phyloP scores from a whole-genome alignment of 1,284 basidiomycete species.

The Neolentinus lepideus region DNA sequence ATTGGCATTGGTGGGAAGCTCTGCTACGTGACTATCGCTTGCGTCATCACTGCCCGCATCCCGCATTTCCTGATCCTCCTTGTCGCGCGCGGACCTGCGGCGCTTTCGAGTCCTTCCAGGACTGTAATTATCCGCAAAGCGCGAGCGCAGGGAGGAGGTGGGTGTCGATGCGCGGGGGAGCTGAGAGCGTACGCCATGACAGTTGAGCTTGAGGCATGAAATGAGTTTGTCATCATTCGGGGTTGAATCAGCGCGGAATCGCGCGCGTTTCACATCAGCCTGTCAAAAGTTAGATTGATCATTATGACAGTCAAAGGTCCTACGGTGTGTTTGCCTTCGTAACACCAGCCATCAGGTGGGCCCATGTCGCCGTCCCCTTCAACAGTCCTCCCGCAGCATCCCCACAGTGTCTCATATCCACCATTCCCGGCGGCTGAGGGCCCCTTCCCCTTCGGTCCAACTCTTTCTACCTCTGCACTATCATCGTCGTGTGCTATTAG shows the following conservation, averaged over 20 bases:
- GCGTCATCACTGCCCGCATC: background rate
- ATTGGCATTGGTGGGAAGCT: background rate
- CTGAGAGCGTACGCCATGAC: constrained; percentile 34
- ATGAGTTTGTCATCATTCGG: constrained; percentile 57
- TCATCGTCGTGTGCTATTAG: constrained; percentile 50
- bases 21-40: background rate
- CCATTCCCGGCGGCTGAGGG: constrained; percentile 9
- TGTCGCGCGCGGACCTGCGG: background rate
- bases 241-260: constrained; percentile 70
- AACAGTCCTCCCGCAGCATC: constrained; percentile 61
- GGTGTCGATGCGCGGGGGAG: constrained; percentile 17
- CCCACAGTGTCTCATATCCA: constrained; percentile 51
- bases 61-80: background rate
- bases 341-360: constrained; percentile 79
- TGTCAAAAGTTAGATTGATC: constrained; percentile 19
- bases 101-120: background rate
- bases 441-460: constrained; percentile 20
- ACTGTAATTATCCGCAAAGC: background rate
- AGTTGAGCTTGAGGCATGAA: constrained; percentile 48
- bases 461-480: constrained; percentile 41
- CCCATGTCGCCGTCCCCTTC: constrained; percentile 73
- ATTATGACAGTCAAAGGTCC: constrained; percentile 14
- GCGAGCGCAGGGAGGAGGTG: background rate
- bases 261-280: constrained; percentile 66
- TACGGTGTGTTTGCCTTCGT: constrained; percentile 73